phyloP scores from a whole-genome alignment of 495 filamentous ascomycete genomes.

The Tetracladium marchalianum region DNA sequence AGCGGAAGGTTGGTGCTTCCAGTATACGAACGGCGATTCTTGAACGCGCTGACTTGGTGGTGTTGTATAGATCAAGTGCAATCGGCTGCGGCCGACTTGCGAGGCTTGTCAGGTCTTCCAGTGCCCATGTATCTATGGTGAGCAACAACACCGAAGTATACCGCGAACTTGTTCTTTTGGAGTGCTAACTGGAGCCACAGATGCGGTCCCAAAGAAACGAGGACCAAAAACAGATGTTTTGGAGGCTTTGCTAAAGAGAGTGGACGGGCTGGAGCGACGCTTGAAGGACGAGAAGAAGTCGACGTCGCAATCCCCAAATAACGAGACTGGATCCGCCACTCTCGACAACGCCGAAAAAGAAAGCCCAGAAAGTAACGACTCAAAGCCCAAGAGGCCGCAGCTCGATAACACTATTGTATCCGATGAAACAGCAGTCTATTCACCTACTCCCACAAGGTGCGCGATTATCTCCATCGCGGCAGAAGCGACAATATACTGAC shows the following conservation, averaged over 20 bases:
- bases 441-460: slow-evolving; percentile 23
- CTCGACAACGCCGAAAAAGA: slow-evolving; percentile 19
- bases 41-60: background rate
- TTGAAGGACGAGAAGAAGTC: slow-evolving; percentile 40
- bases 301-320: slow-evolving; percentile 42
- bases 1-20: slow-evolving; percentile 55
- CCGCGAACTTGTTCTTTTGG: background rate
- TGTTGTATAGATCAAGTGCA: slow-evolving; percentile 65
- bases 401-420: slow-evolving; percentile 7
- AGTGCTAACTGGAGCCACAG: slow-evolving; percentile 28
- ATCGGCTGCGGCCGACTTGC: slow-evolving; percentile 71
- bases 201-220: slow-evolving; percentile 80
- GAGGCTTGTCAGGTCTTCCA: slow-evolving; percentile 85
- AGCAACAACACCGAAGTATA: slow-evolving; percentile 12
- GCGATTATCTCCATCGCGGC: background rate
- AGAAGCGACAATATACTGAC: background rate
- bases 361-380: slow-evolving; percentile 6
- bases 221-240: slow-evolving; percentile 84
- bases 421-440: slow-evolving; percentile 26
- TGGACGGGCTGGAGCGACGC: slow-evolving; percentile 72
- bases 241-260: slow-evolving; percentile 71
- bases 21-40: background rate
- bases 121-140: slow-evolving; percentile 82
- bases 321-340: slow-evolving; percentile 29
- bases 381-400: slow-evolving; percentile 14